Percentiles rank a stretch among this genome's conserved stretches.
These are phyloP conservation scores for Phytopythium cucurbitacearum DNA, from an alignment of 352 stramenopile genomes.

Conservation along the genomic window DNA sequence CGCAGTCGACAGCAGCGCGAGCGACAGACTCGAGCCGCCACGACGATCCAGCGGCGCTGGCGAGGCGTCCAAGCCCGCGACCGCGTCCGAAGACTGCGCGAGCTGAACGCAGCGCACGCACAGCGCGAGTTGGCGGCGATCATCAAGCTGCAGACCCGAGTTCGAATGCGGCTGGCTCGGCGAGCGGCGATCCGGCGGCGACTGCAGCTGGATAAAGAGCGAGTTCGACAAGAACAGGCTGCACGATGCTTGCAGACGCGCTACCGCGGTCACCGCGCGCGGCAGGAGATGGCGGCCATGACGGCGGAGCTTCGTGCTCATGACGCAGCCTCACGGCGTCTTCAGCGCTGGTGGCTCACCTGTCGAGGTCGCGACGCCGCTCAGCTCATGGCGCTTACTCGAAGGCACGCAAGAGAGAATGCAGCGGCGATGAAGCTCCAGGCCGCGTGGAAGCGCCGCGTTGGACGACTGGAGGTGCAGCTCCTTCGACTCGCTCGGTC, in stretches of 20 bases:
- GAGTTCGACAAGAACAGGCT: neutral
- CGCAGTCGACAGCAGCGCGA: constrained; percentile 6
- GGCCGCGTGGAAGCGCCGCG: too few species aligned
- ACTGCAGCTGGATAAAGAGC: constrained; percentile 14
- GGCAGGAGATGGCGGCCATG: neutral
- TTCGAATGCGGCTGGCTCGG: constrained; percentile 41
- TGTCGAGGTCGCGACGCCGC: too few species aligned
- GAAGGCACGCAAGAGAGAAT: too few species aligned
- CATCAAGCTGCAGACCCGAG: constrained; percentile 58
- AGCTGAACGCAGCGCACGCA: constrained; percentile 11
- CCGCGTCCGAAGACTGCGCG: constrained; percentile 16
- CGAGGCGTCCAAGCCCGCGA: constrained; percentile 42
- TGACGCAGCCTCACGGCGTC: too few species aligned
- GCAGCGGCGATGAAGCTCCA: too few species aligned
- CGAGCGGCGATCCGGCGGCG: constrained; percentile 27
- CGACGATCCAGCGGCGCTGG: constrained; percentile 77
- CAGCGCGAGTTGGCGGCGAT: constrained; percentile 25
- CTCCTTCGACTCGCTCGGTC: too few species aligned
- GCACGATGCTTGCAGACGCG: constrained; percentile 2
- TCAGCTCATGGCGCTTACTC: too few species aligned
- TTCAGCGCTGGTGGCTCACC: too few species aligned
- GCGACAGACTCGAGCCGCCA: constrained; percentile 19
- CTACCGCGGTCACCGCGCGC: neutral
- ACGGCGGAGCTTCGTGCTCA: too few species aligned
- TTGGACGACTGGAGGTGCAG: too few species aligned